Evolutionary conservation across 176 grass and related monocot species (phyloP).

Genomic region (Triticum timopheevii): DNA sequence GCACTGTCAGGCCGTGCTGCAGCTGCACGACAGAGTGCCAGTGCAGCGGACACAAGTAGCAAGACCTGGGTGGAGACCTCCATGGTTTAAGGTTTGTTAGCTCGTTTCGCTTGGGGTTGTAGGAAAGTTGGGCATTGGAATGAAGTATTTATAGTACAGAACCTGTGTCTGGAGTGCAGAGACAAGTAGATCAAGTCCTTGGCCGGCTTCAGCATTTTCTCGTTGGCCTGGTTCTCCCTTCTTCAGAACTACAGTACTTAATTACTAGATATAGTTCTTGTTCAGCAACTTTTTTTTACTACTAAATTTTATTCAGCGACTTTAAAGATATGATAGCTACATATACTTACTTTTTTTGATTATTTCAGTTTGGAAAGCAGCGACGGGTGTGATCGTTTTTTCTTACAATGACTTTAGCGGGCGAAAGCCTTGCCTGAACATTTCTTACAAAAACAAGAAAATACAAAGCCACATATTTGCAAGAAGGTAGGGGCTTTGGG

Average conservation of each 20-base stretch:
- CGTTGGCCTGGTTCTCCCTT: not conserved
- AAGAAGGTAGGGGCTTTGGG: too few relatives aligned
- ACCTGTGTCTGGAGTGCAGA: not conserved
- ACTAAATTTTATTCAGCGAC: not conserved
- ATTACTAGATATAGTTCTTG: not conserved
- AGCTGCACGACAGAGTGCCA: not conserved
- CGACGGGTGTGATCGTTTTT: not conserved
- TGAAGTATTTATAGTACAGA: not conserved
- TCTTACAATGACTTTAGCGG: too few relatives aligned
- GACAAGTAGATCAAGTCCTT: not conserved
- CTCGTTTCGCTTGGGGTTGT: not conserved
- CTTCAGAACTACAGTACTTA: not conserved
- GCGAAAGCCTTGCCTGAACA: too few relatives aligned
- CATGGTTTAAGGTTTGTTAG: slow-evolving; percentile 8
- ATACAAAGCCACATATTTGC: too few relatives aligned
- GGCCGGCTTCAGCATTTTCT: not conserved
- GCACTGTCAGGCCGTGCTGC: slow-evolving; percentile 7
- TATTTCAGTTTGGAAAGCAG: not conserved
- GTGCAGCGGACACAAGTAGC: slow-evolving; percentile 14
- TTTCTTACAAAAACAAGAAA: too few relatives aligned
- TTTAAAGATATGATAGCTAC: not conserved
- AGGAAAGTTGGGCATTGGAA: not conserved
- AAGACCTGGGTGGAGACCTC: not conserved
- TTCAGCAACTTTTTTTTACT: not conserved
- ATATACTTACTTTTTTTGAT: not conserved